Conservation (phyloP, 2,329 filamentous ascomycete species). For the Amesomyces nigricolor region DNA sequence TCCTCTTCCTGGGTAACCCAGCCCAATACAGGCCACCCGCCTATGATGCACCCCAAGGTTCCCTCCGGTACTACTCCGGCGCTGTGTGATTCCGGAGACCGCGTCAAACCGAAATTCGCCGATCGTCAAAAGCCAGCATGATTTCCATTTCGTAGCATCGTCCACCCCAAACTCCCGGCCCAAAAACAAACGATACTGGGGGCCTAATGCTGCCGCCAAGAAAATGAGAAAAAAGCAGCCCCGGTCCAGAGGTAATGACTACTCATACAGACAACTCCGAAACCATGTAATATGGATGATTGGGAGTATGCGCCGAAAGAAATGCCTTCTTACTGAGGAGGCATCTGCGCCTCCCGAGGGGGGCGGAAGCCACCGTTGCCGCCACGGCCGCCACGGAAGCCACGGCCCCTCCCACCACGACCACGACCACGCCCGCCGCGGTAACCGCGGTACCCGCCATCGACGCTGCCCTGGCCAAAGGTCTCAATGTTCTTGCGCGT, state of each 20-base stretch:
- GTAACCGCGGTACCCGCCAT: conserved; percentile 68
- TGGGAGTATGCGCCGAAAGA: not conserved
- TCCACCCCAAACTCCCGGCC: conserved; percentile 19
- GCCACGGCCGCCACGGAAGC: conserved; percentile 21
- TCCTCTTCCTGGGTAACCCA: not conserved
- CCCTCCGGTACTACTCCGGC: not conserved
- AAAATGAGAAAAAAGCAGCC: conserved; percentile 13
- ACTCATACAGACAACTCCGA: conserved; percentile 20
- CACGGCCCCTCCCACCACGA: conserved; percentile 30
- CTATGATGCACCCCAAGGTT: not conserved
- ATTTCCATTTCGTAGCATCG: conserved; percentile 20
- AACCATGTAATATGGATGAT: not conserved
- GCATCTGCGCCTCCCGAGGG: conserved; percentile 15
- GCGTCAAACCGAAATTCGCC: conserved; percentile 11
- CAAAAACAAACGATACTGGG: conserved; percentile 18
- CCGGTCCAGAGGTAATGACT: conserved; percentile 19
- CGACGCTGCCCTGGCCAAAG: conserved; percentile 93
- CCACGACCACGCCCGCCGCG: conserved; percentile 49
- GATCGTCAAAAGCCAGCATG: conserved; percentile 14
- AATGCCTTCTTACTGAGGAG: conserved; percentile 18
- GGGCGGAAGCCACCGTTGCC: conserved; percentile 19
- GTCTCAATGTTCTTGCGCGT: conserved; percentile 96
- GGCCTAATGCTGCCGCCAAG: conserved; percentile 14
- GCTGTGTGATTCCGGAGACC: not conserved
- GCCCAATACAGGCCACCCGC: not conserved